Conservation (phyloP, 2,329 filamentous ascomycete species). For the Gnomoniopsis smithogilvyi region DNA sequence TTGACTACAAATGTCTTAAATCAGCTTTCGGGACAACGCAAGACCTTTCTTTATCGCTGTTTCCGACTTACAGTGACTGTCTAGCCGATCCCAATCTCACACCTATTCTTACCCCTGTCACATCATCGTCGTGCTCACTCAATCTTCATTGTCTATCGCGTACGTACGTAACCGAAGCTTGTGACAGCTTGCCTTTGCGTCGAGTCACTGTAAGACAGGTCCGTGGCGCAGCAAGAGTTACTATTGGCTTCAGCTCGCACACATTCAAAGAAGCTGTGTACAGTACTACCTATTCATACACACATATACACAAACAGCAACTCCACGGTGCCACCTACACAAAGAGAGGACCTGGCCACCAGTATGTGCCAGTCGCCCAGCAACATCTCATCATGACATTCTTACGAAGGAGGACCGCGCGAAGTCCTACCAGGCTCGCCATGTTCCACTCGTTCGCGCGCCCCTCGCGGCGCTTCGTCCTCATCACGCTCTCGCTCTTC, state of each 20-base stretch:
- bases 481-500: conserved; percentile 29
- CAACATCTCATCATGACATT: neutral
- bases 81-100: no score
- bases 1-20: neutral
- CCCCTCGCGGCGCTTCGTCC: conserved; percentile 14
- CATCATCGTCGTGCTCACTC: neutral
- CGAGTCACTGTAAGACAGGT: no score
- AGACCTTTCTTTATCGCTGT: neutral
- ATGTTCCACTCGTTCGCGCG: conserved; percentile 27
- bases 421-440: conserved; percentile 31
- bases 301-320: no score
- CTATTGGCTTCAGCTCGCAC: no score
- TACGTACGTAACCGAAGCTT: no score
- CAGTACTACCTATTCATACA: no score
- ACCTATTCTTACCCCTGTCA: neutral
- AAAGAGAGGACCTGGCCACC: neutral
- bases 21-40: neutral
- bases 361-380: conserved; percentile 3
- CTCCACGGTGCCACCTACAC: neutral
- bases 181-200: no score
- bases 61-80: neutral
- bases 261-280: no score
- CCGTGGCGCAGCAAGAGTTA: no score
- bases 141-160: no score
- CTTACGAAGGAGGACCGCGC: conserved; percentile 26